These are phyloP conservation scores for Spatholobus suberectus DNA, from an alignment of 306 rosid species.

Conservation along the genomic window DNA sequence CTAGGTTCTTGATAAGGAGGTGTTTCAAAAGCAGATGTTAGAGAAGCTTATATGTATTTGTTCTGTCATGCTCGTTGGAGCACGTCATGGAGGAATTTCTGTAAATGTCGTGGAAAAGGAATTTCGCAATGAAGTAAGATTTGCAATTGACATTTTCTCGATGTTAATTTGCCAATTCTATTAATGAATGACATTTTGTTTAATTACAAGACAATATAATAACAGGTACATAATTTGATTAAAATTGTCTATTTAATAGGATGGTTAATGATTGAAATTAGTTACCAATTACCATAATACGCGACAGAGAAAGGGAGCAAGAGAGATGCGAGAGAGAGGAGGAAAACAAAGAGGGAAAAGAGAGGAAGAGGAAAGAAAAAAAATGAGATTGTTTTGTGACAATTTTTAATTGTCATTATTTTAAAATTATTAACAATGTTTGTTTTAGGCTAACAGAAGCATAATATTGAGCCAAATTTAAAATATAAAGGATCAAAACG, in stretches of 20 bases:
- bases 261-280: conserved; percentile 18
- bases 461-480: too few relatives aligned
- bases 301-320: too few relatives aligned
- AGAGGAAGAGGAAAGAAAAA: too few relatives aligned
- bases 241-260: neutral
- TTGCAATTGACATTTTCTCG: conserved; percentile 17
- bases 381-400: too few relatives aligned
- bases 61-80: conserved; percentile 96
- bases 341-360: too few relatives aligned
- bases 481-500: too few relatives aligned
- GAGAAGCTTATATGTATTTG: conserved; percentile 98
- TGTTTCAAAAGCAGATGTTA: conserved; percentile 88
- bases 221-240: neutral
- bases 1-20: conserved; percentile 84
- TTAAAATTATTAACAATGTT: too few relatives aligned
- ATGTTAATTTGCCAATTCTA: too few relatives aligned
- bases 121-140: conserved; percentile 73
- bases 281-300: too few relatives aligned
- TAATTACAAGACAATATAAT: neutral
- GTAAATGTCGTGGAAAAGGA: conserved; percentile 88
- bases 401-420: too few relatives aligned
- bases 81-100: conserved; percentile 82
- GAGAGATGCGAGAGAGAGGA: too few relatives aligned
- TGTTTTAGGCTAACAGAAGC: too few relatives aligned
- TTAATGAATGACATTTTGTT: neutral